These are phyloP conservation scores for Quercus tomentella DNA, from an alignment of 331 rosid species.

Conservation along the genomic window DNA sequence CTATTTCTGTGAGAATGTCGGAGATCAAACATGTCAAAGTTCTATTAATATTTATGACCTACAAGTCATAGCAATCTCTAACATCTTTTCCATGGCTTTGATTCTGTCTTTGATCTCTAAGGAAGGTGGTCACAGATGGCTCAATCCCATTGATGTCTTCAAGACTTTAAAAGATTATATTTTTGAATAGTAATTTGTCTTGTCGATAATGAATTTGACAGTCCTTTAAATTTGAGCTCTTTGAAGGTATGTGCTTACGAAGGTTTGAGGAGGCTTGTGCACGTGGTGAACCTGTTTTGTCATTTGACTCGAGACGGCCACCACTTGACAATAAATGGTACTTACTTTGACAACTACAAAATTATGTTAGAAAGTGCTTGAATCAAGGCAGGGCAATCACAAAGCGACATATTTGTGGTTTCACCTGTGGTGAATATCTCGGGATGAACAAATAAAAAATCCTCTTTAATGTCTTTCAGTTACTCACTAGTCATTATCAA, in stretches of 20 bases:
- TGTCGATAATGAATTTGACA: conserved; percentile 7
- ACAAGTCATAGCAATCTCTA: too few species aligned
- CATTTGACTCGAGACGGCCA: conserved; percentile 46
- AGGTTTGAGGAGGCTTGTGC: conserved; percentile 64
- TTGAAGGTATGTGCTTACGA: conserved; percentile 85
- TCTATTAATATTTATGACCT: too few species aligned
- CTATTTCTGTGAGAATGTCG: neutral
- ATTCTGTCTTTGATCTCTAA: conserved; percentile 2
- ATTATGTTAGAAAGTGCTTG: conserved; percentile 10
- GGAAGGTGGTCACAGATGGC: conserved; percentile 4
- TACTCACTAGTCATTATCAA: too few species aligned
- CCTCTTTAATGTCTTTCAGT: neutral
- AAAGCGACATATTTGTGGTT: conserved; percentile 4
- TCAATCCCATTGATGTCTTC: conserved; percentile 12
- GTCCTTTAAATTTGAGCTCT: conserved; percentile 27
- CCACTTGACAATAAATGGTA: conserved; percentile 77
- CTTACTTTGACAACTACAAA: conserved; percentile 16
- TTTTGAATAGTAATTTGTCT: too few species aligned
- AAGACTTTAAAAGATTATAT: neutral
- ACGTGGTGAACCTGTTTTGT: conserved; percentile 64
- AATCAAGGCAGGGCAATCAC: neutral
- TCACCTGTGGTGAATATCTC: neutral
- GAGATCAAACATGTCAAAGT: neutral
- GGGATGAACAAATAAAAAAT: neutral
- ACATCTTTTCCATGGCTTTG: conserved; percentile 11